A percentile compares a stretch with the other conserved stretches of the same genome.
Evolutionary conservation across 192 early-diverging fungal species (phyloP).

Genomic region (Rhizophagus clarus): DNA sequence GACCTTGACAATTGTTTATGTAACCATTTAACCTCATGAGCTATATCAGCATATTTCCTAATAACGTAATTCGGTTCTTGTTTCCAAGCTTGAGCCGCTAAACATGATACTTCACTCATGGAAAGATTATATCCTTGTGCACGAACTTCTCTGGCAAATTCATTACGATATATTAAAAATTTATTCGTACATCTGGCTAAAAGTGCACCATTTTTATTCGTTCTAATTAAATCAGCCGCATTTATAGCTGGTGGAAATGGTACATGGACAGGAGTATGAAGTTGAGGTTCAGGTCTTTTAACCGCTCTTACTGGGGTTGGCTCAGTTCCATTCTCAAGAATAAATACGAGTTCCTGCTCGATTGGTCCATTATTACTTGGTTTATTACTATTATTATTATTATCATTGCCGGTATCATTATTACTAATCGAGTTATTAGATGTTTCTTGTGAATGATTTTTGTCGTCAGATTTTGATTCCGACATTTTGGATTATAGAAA

Average conservation of each 20-base stretch:
- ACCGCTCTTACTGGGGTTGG: conserved; percentile 16
- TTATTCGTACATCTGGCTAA: conserved; percentile 29
- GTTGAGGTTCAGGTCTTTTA: neutral
- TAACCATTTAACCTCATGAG: conserved; percentile 27
- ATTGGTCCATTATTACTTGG: neutral
- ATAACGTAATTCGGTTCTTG: conserved; percentile 31
- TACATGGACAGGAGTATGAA: conserved; percentile 9
- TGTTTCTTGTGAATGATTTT: neutral
- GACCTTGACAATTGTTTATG: conserved; percentile 26
- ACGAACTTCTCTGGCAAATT: conserved; percentile 27
- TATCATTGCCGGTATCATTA: neutral
- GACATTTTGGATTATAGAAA: neutral
- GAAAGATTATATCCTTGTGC: conserved; percentile 27
- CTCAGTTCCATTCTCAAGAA: neutral
- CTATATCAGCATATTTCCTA: conserved; percentile 22
- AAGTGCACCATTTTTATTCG: conserved; percentile 23
- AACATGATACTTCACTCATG: conserved; percentile 29
- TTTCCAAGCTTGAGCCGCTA: conserved; percentile 31
- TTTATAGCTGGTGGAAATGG: conserved; percentile 28
- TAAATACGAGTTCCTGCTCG: conserved; percentile 21
- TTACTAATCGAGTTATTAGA: neutral
- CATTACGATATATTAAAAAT: conserved; percentile 35
- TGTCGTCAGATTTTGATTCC: neutral
- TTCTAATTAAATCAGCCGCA: conserved; percentile 14
- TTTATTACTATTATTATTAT: neutral